Evolutionary conservation across 2,329 filamentous ascomycete genomes (phyloP), one percentile per base, ranked within the genome.

Genomic region (Colletotrichum shisoi): DNA sequence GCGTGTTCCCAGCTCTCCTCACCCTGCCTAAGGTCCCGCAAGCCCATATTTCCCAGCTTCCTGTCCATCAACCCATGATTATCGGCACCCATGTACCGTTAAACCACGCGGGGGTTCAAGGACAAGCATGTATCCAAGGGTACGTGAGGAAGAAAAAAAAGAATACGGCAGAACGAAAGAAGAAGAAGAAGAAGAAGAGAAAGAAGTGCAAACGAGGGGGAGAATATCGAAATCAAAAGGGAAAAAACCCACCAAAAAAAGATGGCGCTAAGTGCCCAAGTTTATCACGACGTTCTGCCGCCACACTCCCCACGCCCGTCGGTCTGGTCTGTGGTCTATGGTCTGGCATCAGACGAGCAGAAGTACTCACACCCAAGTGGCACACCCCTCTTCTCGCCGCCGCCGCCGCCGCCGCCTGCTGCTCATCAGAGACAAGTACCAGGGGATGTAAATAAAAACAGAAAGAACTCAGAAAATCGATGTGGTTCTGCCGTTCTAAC

Each of bases 401-500:
- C 62, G 45, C 34, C 57, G 46, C 64, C 48, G 64, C 54, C 48
- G 60, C 60, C 21, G 53, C 45, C 31, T 34, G 61, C 64, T 60
- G 53, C 49, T 62, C 62, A 64, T 67, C 66, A 68, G 62, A 70
- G 60, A 73, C 72, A 70, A 65, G 62, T 68, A 68, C 65, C 51
- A 68, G 70, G 69, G 54, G 54, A 69, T 57, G 57, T 57, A 65
- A 56, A 70, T 67, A 8, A 31, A 27, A 31, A 69, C 70, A 67
- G 70, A 66, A 70, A 71, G 57, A 49, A 58, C 48, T 61, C 66
- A 69, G 59, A 62, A 69, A 68, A 67, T 19, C 37, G 39, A 68
- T 51, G 57, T 42, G 46, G 57, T 67, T 45, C 66, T 66, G 57
- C 63, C 66, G 66, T 68, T 48, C 63, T 63, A 68, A 61, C 66